phyloP scores from a whole-genome alignment of 805 yeast species.

The Yarrowia keelungensis region DNA sequence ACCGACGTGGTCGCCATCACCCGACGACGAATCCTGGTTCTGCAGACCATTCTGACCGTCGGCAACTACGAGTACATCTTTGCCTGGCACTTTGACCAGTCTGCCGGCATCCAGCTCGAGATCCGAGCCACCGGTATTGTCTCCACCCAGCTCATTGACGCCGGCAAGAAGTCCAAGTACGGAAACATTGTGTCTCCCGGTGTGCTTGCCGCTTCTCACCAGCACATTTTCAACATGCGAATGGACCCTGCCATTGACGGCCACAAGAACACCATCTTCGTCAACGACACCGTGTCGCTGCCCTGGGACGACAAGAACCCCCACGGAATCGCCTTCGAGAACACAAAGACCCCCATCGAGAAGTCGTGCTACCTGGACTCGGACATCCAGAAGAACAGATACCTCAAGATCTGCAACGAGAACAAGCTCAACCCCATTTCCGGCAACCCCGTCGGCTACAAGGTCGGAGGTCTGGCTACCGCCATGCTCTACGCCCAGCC shows the following conservation, averaged over 20 bases:
- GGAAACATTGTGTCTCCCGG: slow-evolving; percentile 82
- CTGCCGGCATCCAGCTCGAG: slow-evolving; percentile 78
- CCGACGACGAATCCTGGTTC: slow-evolving; percentile 79
- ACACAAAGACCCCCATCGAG: slow-evolving; percentile 69
- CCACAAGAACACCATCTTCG: slow-evolving; percentile 73
- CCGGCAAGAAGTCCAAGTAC: slow-evolving; percentile 65
- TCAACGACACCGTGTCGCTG: slow-evolving; percentile 71
- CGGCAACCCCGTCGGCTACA: slow-evolving; percentile 78
- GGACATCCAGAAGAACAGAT: slow-evolving; percentile 76
- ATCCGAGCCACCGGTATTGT: slow-evolving; percentile 87
- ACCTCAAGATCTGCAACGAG: slow-evolving; percentile 79
- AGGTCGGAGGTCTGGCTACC: slow-evolving; percentile 75
- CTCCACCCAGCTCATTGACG: slow-evolving; percentile 83
- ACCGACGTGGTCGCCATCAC: slow-evolving; percentile 67
- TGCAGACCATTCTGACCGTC: slow-evolving; percentile 84
- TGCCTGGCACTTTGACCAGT: slow-evolving; percentile 75
- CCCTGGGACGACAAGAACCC: slow-evolving; percentile 65
- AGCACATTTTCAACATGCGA: slow-evolving; percentile 79
- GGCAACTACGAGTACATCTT: slow-evolving; percentile 83
- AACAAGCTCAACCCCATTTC: slow-evolving; percentile 71
- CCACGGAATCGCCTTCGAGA: slow-evolving; percentile 71
- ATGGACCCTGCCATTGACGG: slow-evolving; percentile 86
- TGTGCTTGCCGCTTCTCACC: slow-evolving; percentile 85
- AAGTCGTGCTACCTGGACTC: slow-evolving; percentile 76
- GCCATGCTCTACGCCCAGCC: slow-evolving; percentile 75